Base-by-base conservation (phyloP, 306 rosid genomes). In the Quercus suber region DNA sequence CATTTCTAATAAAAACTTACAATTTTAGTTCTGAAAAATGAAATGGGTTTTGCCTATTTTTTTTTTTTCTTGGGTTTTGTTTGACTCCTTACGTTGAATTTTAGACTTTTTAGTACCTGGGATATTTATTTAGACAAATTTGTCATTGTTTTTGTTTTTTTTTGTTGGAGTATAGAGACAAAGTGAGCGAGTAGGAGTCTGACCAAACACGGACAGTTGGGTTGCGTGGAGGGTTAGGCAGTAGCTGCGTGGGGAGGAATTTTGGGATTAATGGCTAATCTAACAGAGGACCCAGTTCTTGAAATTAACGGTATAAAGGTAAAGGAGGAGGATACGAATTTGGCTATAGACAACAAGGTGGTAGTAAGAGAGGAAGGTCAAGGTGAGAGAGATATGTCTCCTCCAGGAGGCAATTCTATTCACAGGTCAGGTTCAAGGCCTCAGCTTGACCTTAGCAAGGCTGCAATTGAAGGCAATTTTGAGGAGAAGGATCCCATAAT, bases 401-500 rank as follows among this genome's bases (percentile, higher is more conserved):
- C 81, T 63, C 73, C 83, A 13, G 41, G 90, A 5, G 97, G 97
- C 0, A 89, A 41, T 79, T 79, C 96, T n/a, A 93, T 96, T 49
- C 98, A 93, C 79, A 78, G 98, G 79, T 96, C 98, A 0, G 76
- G 93, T 79, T 96, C 99, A 43, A 76, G 99, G 84, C 99, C 98
- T 4, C 99, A 89, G 79, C 90, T 96, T 58, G 99, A 96, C 86
- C 93, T 93, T 6, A 96, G 98, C 86, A 96, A 96, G 80, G 99
- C 99, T 63, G 96, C 92, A 73, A 93, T 96, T 82, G 88, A 91
- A 80, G 92, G 91, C 1, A 91, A 88, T 85, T 88, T 86, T 23
- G 98, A 90, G 84, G 98, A 89, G 88, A 93, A 87, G 78, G 87
- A 93, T 82, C 99, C 98, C 19, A 89, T 97, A 13, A 96, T 96